Evolutionary conservation across 2,329 filamentous ascomycete genomes (phyloP), one percentile per base, ranked within the genome.

Genomic region (Colletotrichum tamarilloi): DNA sequence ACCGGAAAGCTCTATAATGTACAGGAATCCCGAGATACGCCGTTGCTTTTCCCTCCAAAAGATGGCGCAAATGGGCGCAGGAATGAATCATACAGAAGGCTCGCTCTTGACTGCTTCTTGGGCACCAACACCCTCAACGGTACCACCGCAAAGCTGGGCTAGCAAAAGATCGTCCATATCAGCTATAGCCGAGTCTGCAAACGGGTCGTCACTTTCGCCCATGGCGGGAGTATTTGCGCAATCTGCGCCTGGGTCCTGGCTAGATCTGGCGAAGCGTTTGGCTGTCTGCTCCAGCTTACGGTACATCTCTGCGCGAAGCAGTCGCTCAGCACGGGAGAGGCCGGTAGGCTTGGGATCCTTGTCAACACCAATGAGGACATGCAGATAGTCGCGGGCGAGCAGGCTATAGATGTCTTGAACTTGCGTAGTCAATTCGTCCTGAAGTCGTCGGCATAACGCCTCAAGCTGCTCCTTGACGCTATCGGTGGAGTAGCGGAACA

Each of bases 401-500:
- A 73, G 6, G 30, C 70, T 66, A 46, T 73, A 71, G 22, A 73
- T 66, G 1, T 65, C 67, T n/a, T 73, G 67, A 9, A 73, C 46
- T 49, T 73, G 67, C 4, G 14, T 16, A 0, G 46, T 16, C 46
- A 73, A 38, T 14, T 56, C 60, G 14, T 71, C n/a, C 24, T 73
- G 46, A 3, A 66, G 46, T 19, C 67, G 60, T 7, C 49, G 22
- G 30, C 56, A 71, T 16, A 73, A 26, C 2, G 32, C 35, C 49
- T 52, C 60, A 16, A 80, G 75, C 59, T 76, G 75, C 12, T 62
- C 16, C 46, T 69, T 68, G 8, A 79, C 77, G 14, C 30, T 72
- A 60, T 74, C 64, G 3, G 72, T 68, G 46, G 72, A 58, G n/a
- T 55, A 57, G 22, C 63, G 68, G 58, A 79, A 79, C 75, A 78